phyloP scores from a whole-genome alignment of 257 asterid genomes.

The Solanum habrochaites region DNA sequence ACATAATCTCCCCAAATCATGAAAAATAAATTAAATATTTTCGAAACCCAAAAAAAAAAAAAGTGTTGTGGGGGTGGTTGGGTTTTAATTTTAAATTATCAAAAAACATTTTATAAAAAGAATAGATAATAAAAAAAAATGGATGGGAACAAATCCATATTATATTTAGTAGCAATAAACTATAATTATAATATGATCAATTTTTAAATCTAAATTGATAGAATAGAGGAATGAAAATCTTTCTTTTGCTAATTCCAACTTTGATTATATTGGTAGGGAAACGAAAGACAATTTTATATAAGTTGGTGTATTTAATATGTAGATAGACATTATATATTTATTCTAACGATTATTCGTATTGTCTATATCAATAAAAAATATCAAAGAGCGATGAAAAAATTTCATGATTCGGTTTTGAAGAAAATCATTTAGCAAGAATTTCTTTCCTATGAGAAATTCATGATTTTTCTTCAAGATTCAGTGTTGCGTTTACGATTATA shows the following conservation, averaged over 20 bases:
- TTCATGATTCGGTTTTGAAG: background rate
- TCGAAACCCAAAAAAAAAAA: background rate
- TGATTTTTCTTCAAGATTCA: background rate
- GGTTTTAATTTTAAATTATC: slow-evolving; percentile 4
- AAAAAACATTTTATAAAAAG: slow-evolving; percentile 8
- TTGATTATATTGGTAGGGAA: background rate
- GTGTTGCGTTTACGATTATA: background rate
- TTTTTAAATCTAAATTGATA: background rate
- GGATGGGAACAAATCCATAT: background rate
- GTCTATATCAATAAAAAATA: background rate
- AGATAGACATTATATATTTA: background rate
- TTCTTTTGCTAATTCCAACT: background rate
- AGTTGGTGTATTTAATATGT: background rate
- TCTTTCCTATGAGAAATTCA: background rate
- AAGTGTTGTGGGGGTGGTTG: background rate
- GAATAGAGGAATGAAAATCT: background rate
- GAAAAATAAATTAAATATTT: background rate
- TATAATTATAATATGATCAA: too few species aligned
- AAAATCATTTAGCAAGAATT: background rate
- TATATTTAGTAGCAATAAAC: background rate
- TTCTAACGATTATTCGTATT: background rate
- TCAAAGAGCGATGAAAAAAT: background rate
- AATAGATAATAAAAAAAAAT: background rate
- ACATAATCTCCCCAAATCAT: slow-evolving; percentile 38
- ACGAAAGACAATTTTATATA: background rate